A percentile compares a stretch with the other conserved stretches of the same genome.
Evolutionary conservation across 441 rosid species (phyloP).

Genomic region (Gossypium lobatum): DNA sequence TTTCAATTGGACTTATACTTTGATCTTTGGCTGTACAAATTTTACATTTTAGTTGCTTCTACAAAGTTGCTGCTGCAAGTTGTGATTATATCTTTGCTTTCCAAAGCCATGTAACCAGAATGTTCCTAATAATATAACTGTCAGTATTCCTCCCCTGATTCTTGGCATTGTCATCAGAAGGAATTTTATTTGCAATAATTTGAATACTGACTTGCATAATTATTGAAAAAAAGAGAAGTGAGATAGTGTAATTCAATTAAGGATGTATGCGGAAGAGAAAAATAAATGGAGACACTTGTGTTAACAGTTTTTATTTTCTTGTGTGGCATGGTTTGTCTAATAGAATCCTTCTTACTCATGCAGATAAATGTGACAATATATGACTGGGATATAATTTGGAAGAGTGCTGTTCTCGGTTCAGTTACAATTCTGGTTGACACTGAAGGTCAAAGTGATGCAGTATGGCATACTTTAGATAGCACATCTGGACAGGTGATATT

Average conservation of each 20-base stretch:
- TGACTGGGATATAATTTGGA: constrained; percentile 99
- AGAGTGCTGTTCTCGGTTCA: constrained; percentile 94
- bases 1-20: background rate
- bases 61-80: constrained; percentile 3
- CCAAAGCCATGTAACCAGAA: background rate
- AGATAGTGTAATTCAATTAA: background rate
- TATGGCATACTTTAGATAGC: constrained; percentile 89
- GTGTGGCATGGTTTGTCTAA: background rate
- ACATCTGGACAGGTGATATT: constrained; percentile 87
- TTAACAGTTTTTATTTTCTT: background rate
- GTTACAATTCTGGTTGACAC: too few relatives aligned
- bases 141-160: background rate
- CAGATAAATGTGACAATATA: constrained; percentile 92
- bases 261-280: background rate
- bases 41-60: background rate
- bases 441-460: too few relatives aligned
- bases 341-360: constrained; percentile 12
- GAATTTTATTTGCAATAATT: background rate
- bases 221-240: background rate
- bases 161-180: background rate
- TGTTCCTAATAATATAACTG: background rate
- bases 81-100: background rate
- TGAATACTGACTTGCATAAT: background rate
- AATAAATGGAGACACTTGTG: background rate
- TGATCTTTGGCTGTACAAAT: background rate